Base-by-base conservation (phyloP, 148 eudicot genomes). In the Oxyria digyna region DNA sequence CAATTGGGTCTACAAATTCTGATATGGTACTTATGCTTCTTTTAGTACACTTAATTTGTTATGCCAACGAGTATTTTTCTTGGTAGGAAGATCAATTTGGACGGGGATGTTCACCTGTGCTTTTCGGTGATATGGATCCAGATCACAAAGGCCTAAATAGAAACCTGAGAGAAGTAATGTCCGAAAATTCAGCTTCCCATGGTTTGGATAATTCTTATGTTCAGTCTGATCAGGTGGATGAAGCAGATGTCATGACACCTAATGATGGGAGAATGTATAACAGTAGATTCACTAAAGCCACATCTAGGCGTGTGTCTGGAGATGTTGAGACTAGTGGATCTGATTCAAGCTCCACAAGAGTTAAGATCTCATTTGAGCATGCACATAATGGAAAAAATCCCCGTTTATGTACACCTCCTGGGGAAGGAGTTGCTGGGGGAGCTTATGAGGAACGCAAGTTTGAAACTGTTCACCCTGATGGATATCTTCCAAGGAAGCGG, bases 241-340 rank as follows among this genome's bases (percentile, higher is more conserved):
- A 78, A 80, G 72, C 73, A 55, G 76, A 71, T 71, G 77, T 76
- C 66, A 42, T 63, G 35, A 48, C 70, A 32, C 72, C 57, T 76
- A 77, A 76, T 59, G 78, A 69, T 75, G 72, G 54, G 68, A 72
- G 67, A 66, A 75, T 72, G 24, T 48, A 77, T 71, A 76, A 65
- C 48, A 70, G 69, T 59, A 79, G 77, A 74, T 59, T 68, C 50
- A 55, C 52, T 42, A 70, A 69, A 57, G 68, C 64, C 76, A 49
- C 72, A 62, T 67, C 72, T 66, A 73, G 74, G 69, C 72, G 67
- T 66, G 46, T 26, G 69, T 57, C 74, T 21, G 66, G 42, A 35
- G 85, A 85, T 57, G 71, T 27, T 42, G 80, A 86, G 78, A 82
- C 81, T 20, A 88, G 92, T 79, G 96, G 86, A 64, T 84, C 96